These are phyloP conservation scores for Ensete ventricosum DNA, from an alignment of 176 grass and related monocot genomes.

Conservation along the genomic window DNA sequence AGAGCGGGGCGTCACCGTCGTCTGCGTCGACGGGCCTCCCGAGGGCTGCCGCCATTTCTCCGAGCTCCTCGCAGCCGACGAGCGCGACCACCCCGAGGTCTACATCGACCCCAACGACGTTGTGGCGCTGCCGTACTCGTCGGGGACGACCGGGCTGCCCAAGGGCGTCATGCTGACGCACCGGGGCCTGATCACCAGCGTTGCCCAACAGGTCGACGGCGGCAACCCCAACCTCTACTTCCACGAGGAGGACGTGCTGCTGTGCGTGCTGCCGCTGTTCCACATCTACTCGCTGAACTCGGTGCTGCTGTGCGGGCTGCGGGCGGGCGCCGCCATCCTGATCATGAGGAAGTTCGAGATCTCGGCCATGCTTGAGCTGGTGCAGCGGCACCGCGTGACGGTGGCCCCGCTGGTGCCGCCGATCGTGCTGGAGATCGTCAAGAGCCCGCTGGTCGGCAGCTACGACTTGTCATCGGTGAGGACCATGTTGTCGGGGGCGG, in stretches of 20 bases:
- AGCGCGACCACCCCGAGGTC: neutral
- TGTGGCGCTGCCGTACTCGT: conserved; percentile 80
- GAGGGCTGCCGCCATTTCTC: conserved; percentile 13
- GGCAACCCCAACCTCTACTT: conserved; percentile 83
- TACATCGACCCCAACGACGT: conserved; percentile 48
- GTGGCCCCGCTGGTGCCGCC: conserved; percentile 74
- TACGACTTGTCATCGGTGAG: conserved; percentile 75
- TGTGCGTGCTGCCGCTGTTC: conserved; percentile 86
- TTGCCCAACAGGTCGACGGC: conserved; percentile 92
- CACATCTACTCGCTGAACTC: conserved; percentile 94
- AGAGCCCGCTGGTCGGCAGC: conserved; percentile 46
- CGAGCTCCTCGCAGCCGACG: neutral
- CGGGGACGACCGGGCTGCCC: conserved; percentile 83
- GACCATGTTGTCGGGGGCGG: conserved; percentile 78
- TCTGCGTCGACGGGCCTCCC: conserved; percentile 12
- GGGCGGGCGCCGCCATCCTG: conserved; percentile 47
- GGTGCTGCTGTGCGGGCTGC: conserved; percentile 63
- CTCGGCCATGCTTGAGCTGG: conserved; percentile 48
- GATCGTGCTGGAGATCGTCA: conserved; percentile 73
- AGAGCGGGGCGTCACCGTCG: neutral
- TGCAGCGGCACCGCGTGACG: conserved; percentile 59
- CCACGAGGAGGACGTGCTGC: conserved; percentile 51
- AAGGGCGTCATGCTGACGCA: conserved; percentile 96
- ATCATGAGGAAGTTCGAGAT: conserved; percentile 84
- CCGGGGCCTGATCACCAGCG: conserved; percentile 47